Base-by-base conservation (phyloP, 179 eudicot species). In the Spinacia oleracea region DNA sequence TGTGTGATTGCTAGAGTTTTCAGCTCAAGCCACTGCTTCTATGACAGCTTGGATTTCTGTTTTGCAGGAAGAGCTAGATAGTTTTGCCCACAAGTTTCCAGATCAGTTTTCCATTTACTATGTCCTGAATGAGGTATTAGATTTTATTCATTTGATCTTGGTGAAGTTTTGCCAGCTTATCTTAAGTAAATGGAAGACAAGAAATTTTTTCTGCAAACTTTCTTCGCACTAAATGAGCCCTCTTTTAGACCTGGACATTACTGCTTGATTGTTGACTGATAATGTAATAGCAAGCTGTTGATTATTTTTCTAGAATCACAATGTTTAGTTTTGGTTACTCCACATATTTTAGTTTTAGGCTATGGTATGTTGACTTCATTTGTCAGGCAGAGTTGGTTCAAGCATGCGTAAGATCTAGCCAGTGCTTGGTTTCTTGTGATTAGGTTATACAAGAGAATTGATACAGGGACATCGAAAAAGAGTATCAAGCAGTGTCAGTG, bases 61-160 rank as follows among this genome's bases (percentile, higher is more conserved):
- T 25, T 81, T 78, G 74, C 86, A 83, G 88, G 86, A 85, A 75
- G 84, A 83, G 74, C 75, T 85, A 48, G 88, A 85, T 43, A 68
- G 70, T 20, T 81, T 86, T 68, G 81, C 84, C 77, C 81, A 45
- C 29, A 71, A 81, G 38, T 86, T 78, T 68, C 63, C 84, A 72
- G 86, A 86, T 69, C 84, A 53, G 53, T 86, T 86, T 74, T 81
- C 77, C 32, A 18, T 86, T n/a, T 79, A 75, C 75, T 84, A 86
- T 51, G 87, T 86, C 64, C 78, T 86, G 76, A 86, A 86, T 71
- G 80, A 81, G 85, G 89, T 85, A 73, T 48, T 15, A 35, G 3
- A 21, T 66, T 75, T 72, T 58, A 6, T 20, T 74, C 51, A 12
- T 18, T 59, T 34, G 43, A 72, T 81, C 70, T 18, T 70, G 64